Conservation (phyloP, 345 rosid species). For the Brassica nigra region DNA sequence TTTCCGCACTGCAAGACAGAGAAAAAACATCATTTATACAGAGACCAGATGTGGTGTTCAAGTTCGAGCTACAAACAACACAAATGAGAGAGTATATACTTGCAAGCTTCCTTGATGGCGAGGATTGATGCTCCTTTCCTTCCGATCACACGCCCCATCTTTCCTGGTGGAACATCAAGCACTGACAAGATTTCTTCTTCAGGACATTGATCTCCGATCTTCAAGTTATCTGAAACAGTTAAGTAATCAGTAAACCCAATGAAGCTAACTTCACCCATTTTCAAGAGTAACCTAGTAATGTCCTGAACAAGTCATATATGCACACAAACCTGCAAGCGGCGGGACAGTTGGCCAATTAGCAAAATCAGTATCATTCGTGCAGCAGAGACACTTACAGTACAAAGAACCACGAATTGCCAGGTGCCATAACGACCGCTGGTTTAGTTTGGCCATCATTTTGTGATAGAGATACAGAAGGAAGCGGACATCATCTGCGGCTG, state of each 20-base stretch:
- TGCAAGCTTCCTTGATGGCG: slow-evolving; percentile 83
- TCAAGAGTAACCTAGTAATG: not conserved
- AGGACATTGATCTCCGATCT: slow-evolving; percentile 44
- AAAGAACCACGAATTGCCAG: slow-evolving; percentile 80
- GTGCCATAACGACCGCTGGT: slow-evolving; percentile 68
- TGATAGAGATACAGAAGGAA: slow-evolving; percentile 75
- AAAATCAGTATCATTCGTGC: slow-evolving; percentile 59
- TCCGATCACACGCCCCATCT: slow-evolving; percentile 81
- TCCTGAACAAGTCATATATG: not conserved
- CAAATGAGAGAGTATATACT: slow-evolving; percentile 44
- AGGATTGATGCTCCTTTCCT: slow-evolving; percentile 78
- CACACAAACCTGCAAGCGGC: slow-evolving; percentile 66
- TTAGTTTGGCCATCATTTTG: slow-evolving; percentile 81
- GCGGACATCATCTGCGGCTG: slow-evolving; percentile 97
- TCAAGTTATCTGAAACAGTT: slow-evolving; percentile 51
- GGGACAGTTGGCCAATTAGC: slow-evolving; percentile 81
- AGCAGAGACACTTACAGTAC: slow-evolving; percentile 85
- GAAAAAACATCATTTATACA: not conserved
- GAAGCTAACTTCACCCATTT: not conserved
- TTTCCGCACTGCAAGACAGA: slow-evolving; percentile 67
- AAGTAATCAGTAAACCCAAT: slow-evolving; percentile 8
- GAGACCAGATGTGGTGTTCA: not conserved
- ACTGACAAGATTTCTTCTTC: slow-evolving; percentile 85
- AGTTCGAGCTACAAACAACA: not conserved
- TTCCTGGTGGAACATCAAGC: slow-evolving; percentile 81